Percentiles rank a stretch among this genome's conserved stretches.
These are phyloP conservation scores for Sporopachydermia lactativora DNA, from an alignment of 805 yeast genomes.

Conservation along the genomic window DNA sequence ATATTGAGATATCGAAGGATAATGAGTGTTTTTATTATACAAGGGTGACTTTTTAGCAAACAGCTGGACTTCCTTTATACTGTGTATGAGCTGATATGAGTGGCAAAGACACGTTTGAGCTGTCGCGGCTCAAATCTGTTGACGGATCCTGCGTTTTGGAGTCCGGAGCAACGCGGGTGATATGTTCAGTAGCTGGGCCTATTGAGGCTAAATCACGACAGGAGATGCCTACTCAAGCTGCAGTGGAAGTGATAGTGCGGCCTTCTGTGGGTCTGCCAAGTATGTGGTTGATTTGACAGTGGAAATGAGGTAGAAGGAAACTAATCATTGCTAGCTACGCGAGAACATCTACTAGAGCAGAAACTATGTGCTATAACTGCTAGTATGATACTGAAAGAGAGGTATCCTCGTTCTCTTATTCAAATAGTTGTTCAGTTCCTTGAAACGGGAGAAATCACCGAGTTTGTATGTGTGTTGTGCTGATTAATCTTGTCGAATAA, in stretches of 20 bases:
- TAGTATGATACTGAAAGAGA: conserved; percentile 41
- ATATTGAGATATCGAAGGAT: too few relatives aligned
- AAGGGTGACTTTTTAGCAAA: too few relatives aligned
- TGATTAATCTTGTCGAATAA: conserved; percentile 9
- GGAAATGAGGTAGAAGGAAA: background rate
- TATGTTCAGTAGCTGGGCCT: conserved; percentile 83
- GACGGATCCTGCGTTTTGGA: conserved; percentile 68
- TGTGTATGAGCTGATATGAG: conserved; percentile 2
- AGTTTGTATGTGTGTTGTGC: conserved; percentile 9
- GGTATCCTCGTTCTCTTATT: conserved; percentile 68
- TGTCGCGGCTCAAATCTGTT: conserved; percentile 35
- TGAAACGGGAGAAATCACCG: conserved; percentile 33
- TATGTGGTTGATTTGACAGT: conserved; percentile 6
- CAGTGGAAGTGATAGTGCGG: conserved; percentile 62
- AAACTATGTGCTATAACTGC: conserved; percentile 48
- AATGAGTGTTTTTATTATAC: too few relatives aligned
- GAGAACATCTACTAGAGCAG: conserved; percentile 69
- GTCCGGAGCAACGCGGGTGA: conserved; percentile 38
- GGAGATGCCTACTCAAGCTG: conserved; percentile 67
- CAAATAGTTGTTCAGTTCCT: conserved; percentile 57
- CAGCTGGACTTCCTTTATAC: too few relatives aligned
- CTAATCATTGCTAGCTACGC: conserved; percentile 23
- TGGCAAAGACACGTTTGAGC: conserved; percentile 7
- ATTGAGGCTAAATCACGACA: conserved; percentile 72
- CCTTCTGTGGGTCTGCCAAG: conserved; percentile 68